phyloP scores from a whole-genome alignment of 306 rosid genomes.

The Pachyrhizus erosus region DNA sequence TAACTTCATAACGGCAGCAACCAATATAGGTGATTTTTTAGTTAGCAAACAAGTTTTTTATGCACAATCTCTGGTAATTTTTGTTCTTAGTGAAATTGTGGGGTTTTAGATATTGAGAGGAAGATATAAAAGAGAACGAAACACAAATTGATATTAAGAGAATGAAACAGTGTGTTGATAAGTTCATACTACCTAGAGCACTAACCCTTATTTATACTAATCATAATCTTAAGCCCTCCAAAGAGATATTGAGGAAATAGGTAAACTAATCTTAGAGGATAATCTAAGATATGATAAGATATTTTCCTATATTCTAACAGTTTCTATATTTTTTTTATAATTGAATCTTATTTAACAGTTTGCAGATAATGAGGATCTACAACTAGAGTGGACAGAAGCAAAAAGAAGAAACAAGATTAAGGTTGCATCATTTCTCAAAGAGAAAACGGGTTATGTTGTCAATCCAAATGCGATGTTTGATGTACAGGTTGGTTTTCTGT shows the following conservation, averaged over 20 bases:
- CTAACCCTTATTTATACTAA: not conserved
- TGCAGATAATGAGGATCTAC: conserved; percentile 83
- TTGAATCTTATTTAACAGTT: conserved; percentile 52
- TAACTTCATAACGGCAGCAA: conserved; percentile 18
- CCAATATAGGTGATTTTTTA: conserved; percentile 18
- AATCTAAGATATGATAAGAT: not conserved
- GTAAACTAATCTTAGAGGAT: not conserved
- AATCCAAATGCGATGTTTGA: conserved; percentile 91
- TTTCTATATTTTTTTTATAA: not conserved
- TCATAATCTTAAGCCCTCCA: not conserved
- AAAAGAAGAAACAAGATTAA: conserved; percentile 82
- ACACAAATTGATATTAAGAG: not conserved
- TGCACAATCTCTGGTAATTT: conserved; percentile 17
- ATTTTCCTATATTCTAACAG: not conserved
- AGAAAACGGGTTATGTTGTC: conserved; percentile 87
- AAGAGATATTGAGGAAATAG: not conserved
- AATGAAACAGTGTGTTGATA: not conserved
- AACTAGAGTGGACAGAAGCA: conserved; percentile 78
- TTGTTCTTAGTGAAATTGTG: not conserved
- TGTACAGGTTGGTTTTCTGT: conserved; percentile 69
- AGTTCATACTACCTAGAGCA: not conserved
- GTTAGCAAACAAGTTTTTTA: not conserved
- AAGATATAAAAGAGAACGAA: not conserved
- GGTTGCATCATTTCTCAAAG: conserved; percentile 75
- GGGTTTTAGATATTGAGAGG: not conserved